Conservation (phyloP, 2,329 filamentous ascomycete genomes). For the Colletotrichum cuscutae region DNA sequence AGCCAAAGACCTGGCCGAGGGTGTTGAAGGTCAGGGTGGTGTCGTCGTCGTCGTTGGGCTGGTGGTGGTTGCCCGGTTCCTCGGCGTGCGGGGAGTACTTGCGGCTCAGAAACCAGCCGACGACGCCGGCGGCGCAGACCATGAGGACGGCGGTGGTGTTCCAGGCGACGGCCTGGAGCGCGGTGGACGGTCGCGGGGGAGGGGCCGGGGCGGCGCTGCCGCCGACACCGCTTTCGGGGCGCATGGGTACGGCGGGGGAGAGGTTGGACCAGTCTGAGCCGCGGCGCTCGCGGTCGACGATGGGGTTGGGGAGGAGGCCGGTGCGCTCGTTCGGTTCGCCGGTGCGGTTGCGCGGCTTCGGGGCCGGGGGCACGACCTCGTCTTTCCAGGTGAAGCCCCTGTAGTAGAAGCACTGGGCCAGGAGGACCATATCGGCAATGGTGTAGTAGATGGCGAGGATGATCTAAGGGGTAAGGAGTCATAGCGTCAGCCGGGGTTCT, state of each 20-base stretch:
- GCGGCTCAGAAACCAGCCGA: conserved; percentile 85
- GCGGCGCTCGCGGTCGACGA: conserved; percentile 54
- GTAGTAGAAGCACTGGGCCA: conserved; percentile 96
- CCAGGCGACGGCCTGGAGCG: conserved; percentile 71
- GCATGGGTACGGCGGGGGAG: conserved; percentile 85
- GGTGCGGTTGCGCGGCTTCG: conserved; percentile 49
- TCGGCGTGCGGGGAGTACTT: conserved; percentile 50
- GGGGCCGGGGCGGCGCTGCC: conserved; percentile 47
- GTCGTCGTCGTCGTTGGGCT: conserved; percentile 53
- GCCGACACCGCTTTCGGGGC: conserved; percentile 49
- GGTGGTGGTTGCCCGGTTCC: conserved; percentile 52
- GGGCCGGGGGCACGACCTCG: conserved; percentile 54
- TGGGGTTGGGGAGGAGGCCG: conserved; percentile 50
- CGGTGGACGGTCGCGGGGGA: conserved; percentile 59
- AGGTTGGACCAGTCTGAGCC: conserved; percentile 70
- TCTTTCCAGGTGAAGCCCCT: conserved; percentile 80
- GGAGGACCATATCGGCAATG: conserved; percentile 86
- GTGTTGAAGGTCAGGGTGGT: conserved; percentile 72
- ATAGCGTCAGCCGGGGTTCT: conserved; percentile 32
- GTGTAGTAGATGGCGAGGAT: conserved; percentile 97
- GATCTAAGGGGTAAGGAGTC: conserved; percentile 57
- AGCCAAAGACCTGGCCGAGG: conserved; percentile 91
- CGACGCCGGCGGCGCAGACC: conserved; percentile 83
- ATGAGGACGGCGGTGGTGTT: conserved; percentile 81
- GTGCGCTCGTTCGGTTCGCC: conserved; percentile 63